Conservation (phyloP, 2,329 filamentous ascomycete species). For the Onygenales sp. region DNA sequence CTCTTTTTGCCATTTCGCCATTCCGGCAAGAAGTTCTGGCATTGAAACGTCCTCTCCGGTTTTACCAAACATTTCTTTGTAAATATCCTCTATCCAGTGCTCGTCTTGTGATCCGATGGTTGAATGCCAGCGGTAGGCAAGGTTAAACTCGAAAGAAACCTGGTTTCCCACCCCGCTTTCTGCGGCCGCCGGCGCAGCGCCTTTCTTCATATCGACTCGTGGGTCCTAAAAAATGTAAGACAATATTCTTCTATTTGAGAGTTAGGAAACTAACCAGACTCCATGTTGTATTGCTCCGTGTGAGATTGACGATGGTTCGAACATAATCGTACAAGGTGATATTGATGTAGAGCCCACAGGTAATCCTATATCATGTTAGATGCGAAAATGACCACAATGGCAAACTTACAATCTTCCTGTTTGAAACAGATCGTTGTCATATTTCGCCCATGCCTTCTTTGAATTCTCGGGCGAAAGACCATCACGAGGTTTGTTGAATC, state of each 20-base stretch:
- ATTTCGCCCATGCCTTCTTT: conserved; percentile 25
- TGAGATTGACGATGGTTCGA: conserved; percentile 24
- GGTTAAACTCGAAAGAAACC: conserved; percentile 44
- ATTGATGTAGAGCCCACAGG: conserved; percentile 24
- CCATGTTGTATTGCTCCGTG: conserved; percentile 34
- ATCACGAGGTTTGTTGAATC: conserved; percentile 19
- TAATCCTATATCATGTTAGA: conserved; percentile 14
- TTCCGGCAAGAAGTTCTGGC: conserved; percentile 33
- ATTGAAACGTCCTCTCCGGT: conserved; percentile 11
- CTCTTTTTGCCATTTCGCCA: conserved; percentile 47
- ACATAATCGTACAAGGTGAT: conserved; percentile 27
- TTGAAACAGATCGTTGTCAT: conserved; percentile 27
- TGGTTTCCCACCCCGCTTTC: conserved; percentile 41
- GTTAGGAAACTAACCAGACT: conserved; percentile 19
- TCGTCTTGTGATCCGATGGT: conserved; percentile 61
- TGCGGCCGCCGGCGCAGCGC: conserved; percentile 16
- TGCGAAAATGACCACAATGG: not conserved
- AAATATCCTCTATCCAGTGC: conserved; percentile 59
- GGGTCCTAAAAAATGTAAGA: conserved; percentile 22
- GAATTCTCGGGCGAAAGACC: conserved; percentile 16
- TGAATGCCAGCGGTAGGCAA: conserved; percentile 51
- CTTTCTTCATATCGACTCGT: conserved; percentile 24
- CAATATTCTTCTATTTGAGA: not conserved
- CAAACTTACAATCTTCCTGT: conserved; percentile 21
- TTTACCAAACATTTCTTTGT: conserved; percentile 25